Percentiles rank a stretch among this genome's conserved stretches.
Conservation (phyloP, 352 stramenopile genomes). For the Phytophthora gonapodyides region DNA sequence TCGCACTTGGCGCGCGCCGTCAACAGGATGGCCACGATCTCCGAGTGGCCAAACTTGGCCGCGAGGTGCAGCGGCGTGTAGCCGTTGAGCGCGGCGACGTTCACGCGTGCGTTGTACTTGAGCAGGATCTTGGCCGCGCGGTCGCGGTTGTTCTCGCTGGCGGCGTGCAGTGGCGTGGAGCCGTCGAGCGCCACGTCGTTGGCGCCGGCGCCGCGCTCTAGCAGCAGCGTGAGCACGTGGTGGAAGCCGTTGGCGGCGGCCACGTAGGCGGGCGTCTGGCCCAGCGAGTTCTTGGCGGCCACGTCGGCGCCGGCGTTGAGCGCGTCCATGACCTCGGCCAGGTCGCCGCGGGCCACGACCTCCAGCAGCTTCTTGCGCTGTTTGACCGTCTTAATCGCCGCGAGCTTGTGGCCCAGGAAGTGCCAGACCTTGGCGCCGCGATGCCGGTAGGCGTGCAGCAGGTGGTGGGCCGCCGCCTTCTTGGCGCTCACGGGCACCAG, state of each 20-base stretch:
- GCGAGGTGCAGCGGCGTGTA: constrained; percentile 67
- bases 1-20: constrained; percentile 54
- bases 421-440: constrained; percentile 63
- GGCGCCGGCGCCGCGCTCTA: constrained; percentile 64
- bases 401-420: constrained; percentile 78
- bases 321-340: constrained; percentile 65
- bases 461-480: constrained; percentile 34
- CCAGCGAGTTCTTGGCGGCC: constrained; percentile 49
- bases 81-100: constrained; percentile 50
- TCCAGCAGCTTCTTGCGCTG: constrained; percentile 69
- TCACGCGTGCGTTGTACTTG: constrained; percentile 55
- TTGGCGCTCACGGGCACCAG: constrained; percentile 60
- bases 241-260: constrained; percentile 58
- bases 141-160: constrained; percentile 68
- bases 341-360: constrained; percentile 53
- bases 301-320: constrained; percentile 65
- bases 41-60: constrained; percentile 52
- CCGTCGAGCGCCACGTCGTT: constrained; percentile 63
- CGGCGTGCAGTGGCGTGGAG: constrained; percentile 56
- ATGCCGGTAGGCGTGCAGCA: constrained; percentile 36
- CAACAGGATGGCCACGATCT: constrained; percentile 54
- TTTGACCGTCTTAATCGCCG: constrained; percentile 70
- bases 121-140: constrained; percentile 60
- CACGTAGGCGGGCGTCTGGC: constrained; percentile 66
- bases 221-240: constrained; percentile 68